Evolutionary conservation across 495 filamentous ascomycete genomes (phyloP).

Genomic region (Annulohypoxylon maeteangense): DNA sequence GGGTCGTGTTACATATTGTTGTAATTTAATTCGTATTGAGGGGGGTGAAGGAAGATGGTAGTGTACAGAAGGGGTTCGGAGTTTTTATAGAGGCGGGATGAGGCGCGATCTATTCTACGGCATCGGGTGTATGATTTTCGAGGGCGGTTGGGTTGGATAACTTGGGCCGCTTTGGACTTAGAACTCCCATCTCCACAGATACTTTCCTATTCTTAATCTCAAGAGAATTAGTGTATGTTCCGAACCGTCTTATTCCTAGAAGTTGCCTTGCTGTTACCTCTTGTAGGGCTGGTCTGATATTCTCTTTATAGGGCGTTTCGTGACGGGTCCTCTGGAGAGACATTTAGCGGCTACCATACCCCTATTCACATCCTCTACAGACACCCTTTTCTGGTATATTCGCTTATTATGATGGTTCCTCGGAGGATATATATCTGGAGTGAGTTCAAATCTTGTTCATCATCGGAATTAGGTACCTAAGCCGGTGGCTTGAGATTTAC

Average conservation of each 20-base stretch:
- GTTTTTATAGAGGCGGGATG: neutral
- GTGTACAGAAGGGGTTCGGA: neutral
- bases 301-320: neutral
- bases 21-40: constrained; percentile 11
- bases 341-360: neutral
- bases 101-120: neutral
- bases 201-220: constrained; percentile 8
- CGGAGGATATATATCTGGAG: neutral
- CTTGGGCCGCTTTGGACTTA: neutral
- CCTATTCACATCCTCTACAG: neutral
- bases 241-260: neutral
- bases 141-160: neutral
- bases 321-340: neutral
- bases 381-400: neutral
- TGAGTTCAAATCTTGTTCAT: neutral
- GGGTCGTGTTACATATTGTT: neutral
- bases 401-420: neutral
- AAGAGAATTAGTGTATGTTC: neutral
- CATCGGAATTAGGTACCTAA: neutral
- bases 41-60: constrained; percentile 11
- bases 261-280: neutral
- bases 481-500: neutral
- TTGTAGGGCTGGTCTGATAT: neutral
- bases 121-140: neutral
- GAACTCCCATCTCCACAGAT: neutral